A percentile compares a stretch with the other conserved stretches of the same genome.
phyloP scores from a whole-genome alignment of 345 rosid genomes.

The Acer negundo region DNA sequence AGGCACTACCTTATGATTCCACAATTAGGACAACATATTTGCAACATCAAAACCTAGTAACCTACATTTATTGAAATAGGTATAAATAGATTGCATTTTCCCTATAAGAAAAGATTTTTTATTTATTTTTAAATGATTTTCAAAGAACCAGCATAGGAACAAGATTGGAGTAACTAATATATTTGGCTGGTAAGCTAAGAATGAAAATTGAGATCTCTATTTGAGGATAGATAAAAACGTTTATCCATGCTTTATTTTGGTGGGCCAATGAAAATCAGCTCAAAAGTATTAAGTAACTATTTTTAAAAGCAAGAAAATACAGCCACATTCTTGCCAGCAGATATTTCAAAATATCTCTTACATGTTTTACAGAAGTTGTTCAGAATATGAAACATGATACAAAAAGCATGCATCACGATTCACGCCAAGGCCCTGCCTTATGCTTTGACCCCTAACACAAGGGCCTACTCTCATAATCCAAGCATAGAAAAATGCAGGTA shows the following conservation, averaged over 20 bases:
- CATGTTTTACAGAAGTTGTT: not conserved
- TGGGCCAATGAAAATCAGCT: not conserved
- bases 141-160: not conserved
- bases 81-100: not conserved
- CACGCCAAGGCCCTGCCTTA: not conserved
- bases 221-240: not conserved
- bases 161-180: not conserved
- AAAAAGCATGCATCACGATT: not conserved
- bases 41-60: not conserved
- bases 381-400: not conserved
- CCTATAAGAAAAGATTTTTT: not conserved
- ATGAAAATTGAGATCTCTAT: not conserved
- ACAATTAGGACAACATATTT: not conserved
- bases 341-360: not conserved
- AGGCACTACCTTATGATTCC: not conserved
- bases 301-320: not conserved
- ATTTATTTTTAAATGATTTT: not conserved
- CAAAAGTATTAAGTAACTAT: not conserved
- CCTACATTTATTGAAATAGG: not conserved
- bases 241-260: not conserved
- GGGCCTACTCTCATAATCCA: not conserved
- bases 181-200: not conserved
- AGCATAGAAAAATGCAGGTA: not conserved
- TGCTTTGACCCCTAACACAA: not conserved
- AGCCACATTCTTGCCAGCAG: not conserved